Percentiles rank a stretch among this genome's conserved stretches.
These are phyloP conservation scores for Angomonas ambiguus DNA, from an alignment of 208 protist genomes.

Conservation along the genomic window DNA sequence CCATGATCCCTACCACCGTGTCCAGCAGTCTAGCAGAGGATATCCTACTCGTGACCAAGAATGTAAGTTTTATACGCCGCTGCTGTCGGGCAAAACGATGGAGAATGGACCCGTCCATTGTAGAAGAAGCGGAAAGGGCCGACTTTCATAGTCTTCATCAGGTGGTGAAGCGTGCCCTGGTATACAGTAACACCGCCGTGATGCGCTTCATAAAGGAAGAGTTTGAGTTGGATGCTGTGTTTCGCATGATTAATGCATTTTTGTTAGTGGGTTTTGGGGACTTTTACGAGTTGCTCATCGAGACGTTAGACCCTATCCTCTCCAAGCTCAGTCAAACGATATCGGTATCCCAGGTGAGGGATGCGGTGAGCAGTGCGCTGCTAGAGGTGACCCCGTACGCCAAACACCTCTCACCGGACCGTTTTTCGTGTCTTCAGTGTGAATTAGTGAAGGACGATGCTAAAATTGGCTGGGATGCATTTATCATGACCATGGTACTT, in stretches of 20 bases:
- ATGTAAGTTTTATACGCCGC: constrained; percentile 54
- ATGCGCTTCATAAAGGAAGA: constrained; percentile 43
- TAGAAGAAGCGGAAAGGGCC: constrained; percentile 29
- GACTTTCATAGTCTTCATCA: constrained; percentile 38
- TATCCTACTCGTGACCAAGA: constrained; percentile 53
- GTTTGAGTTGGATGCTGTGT: constrained; percentile 46
- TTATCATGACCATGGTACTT: constrained; percentile 55
- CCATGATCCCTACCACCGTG: constrained; percentile 63
- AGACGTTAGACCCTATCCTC: constrained; percentile 43
- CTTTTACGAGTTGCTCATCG: constrained; percentile 65
- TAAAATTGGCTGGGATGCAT: constrained; percentile 61
- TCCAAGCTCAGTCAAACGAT: constrained; percentile 44
- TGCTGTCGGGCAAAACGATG: constrained; percentile 59
- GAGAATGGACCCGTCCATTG: constrained; percentile 47
- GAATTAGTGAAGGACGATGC: constrained; percentile 58
- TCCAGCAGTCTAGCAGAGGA: constrained; percentile 32
- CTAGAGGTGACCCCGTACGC: constrained; percentile 46
- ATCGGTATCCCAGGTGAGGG: constrained; percentile 41
- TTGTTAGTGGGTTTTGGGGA: constrained; percentile 60
- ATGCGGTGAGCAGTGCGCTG: constrained; percentile 48
- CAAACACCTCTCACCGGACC: constrained; percentile 44
- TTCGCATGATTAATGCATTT: constrained; percentile 59
- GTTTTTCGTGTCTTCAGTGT: constrained; percentile 45
- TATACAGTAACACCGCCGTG: constrained; percentile 56
- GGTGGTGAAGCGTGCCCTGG: constrained; percentile 31